These are phyloP conservation scores for Plasmopara halstedii DNA, from an alignment of 352 stramenopile species.

Conservation along the genomic window DNA sequence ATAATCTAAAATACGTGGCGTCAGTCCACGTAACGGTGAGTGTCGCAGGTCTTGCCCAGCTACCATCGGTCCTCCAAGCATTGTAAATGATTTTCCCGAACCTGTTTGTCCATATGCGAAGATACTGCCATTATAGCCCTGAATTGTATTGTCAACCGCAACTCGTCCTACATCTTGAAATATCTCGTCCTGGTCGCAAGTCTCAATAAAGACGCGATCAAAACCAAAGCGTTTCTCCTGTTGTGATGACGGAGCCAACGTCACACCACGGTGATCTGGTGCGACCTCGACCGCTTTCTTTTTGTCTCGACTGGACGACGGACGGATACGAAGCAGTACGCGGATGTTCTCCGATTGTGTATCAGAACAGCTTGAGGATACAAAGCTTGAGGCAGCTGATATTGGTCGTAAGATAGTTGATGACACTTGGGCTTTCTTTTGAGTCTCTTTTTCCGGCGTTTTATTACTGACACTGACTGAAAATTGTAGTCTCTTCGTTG, in stretches of 20 bases:
- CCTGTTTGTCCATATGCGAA: constrained; percentile 88
- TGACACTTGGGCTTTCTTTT: neutral
- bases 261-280: constrained; percentile 49
- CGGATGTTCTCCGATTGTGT: constrained; percentile 56
- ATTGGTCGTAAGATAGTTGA: neutral
- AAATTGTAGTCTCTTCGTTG: constrained; percentile 14
- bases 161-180: constrained; percentile 67
- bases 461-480: constrained; percentile 10
- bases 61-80: constrained; percentile 45
- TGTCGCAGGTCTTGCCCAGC: constrained; percentile 38
- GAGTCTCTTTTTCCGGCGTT: constrained; percentile 3
- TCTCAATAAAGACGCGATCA: constrained; percentile 69
- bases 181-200: constrained; percentile 68
- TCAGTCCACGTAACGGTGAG: constrained; percentile 59
- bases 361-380: constrained; percentile 1
- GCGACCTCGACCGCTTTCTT: constrained; percentile 52
- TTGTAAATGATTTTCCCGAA: constrained; percentile 85
- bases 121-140: constrained; percentile 86
- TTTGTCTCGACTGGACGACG: constrained; percentile 12
- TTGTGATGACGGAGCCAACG: constrained; percentile 40
- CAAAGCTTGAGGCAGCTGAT: constrained; percentile 4
- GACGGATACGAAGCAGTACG: constrained; percentile 57
- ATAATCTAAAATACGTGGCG: constrained; percentile 77
- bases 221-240: constrained; percentile 84
- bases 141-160: constrained; percentile 74